Conservation (phyloP, 495 filamentous ascomycete species). For the Trichoderma asperelloides region DNA sequence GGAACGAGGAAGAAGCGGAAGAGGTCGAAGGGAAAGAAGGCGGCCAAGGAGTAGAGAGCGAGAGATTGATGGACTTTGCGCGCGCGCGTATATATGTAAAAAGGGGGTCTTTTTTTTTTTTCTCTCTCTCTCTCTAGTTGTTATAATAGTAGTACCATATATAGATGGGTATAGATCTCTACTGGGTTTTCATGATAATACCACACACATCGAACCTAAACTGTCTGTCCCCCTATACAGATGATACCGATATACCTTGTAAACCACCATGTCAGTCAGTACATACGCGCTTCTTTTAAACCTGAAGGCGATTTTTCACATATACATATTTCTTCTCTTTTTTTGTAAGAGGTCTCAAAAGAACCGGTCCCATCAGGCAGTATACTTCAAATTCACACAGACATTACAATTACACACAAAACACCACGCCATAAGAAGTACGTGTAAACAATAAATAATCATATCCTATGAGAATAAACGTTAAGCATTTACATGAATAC, state of each 20-base stretch:
- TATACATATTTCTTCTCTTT: no score
- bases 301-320: no score
- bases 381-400: not conserved
- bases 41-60: not conserved
- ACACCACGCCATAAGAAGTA: not conserved
- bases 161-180: not conserved
- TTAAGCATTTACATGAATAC: constrained; percentile 4
- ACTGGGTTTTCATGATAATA: not conserved
- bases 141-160: not conserved
- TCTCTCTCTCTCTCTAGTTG: no score
- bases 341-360: no score
- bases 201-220: not conserved
- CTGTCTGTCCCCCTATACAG: not conserved
- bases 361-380: no score
- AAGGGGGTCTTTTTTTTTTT: no score
- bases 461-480: constrained; percentile 7
- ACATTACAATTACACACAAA: not conserved
- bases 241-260: no score
- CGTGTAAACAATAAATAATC: not conserved
- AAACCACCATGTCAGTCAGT: no score
- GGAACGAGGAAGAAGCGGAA: constrained; percentile 39
- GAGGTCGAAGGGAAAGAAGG: constrained; percentile 32
- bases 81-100: not conserved
- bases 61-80: not conserved
- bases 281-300: no score